Percentiles rank a stretch among this genome's conserved stretches.
These are phyloP conservation scores for Trametes cingulata DNA, from an alignment of 768 basidiomycete species.

Conservation along the genomic window DNA sequence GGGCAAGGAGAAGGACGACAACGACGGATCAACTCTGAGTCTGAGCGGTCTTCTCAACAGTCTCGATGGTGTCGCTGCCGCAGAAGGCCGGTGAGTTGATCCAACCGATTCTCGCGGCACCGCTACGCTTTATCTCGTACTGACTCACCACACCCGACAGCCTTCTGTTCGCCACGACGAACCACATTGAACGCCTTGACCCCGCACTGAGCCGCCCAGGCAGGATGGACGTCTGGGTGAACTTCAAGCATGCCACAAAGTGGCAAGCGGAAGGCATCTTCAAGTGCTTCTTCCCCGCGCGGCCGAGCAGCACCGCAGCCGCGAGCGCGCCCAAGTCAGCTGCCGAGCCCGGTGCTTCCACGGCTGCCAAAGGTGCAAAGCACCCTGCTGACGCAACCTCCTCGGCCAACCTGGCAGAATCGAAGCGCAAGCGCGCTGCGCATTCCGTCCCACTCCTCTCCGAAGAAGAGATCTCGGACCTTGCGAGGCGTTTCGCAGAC, in stretches of 20 bases:
- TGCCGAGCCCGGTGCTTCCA: constrained; percentile 9
- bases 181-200: constrained; percentile 92
- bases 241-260: constrained; percentile 88
- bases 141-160: constrained; percentile 36
- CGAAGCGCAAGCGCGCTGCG: constrained; percentile 72
- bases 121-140: not conserved
- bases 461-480: constrained; percentile 72
- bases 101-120: not conserved
- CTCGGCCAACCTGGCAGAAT: constrained; percentile 64
- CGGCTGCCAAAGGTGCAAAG: constrained; percentile 1
- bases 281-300: constrained; percentile 90
- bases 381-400: constrained; percentile 22
- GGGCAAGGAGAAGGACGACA: constrained; percentile 42
- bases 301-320: constrained; percentile 35
- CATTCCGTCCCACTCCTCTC: constrained; percentile 68
- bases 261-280: constrained; percentile 94
- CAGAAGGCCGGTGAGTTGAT: constrained; percentile 74
- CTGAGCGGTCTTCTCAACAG: constrained; percentile 85
- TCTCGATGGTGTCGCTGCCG: constrained; percentile 83
- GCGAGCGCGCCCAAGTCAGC: constrained; percentile 13
- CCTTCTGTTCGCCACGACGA: constrained; percentile 88
- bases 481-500: constrained; percentile 81
- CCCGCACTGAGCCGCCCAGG: constrained; percentile 86
- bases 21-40: constrained; percentile 81
- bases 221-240: constrained; percentile 91